phyloP scores from a whole-genome alignment of 768 basidiomycete genomes.

The Rhodosporidiobolus sp. region DNA sequence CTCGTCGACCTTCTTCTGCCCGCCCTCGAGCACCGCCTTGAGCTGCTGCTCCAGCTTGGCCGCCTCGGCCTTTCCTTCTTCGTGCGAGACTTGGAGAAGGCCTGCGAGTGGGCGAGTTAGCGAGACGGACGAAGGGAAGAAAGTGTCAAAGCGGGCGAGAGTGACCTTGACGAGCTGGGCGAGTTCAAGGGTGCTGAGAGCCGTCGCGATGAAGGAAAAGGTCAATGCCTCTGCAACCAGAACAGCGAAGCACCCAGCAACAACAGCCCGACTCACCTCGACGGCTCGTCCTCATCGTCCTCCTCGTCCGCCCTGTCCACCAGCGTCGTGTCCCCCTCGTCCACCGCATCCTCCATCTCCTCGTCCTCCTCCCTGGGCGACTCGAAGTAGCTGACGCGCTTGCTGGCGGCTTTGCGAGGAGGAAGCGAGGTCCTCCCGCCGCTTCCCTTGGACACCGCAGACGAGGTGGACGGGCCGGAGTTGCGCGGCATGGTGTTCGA shows the following conservation, averaged over 20 bases:
- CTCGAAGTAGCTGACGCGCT: slow-evolving; percentile 6
- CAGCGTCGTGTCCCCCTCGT: slow-evolving; percentile 3
- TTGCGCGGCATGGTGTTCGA: not conserved
- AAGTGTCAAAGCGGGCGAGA: not conserved
- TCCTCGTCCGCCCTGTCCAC: slow-evolving; percentile 2
- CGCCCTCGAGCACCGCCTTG: not conserved
- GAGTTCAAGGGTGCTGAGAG: not conserved
- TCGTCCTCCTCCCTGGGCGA: not conserved
- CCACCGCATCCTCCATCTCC: not conserved
- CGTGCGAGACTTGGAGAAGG: not conserved
- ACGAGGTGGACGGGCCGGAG: too few species aligned
- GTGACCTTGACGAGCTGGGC: slow-evolving; percentile 1
- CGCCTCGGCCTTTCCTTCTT: slow-evolving; percentile 13
- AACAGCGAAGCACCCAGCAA: too few species aligned
- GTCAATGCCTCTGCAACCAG: too few species aligned
- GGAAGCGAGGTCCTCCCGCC: not conserved
- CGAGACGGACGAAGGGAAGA: not conserved
- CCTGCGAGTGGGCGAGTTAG: not conserved
- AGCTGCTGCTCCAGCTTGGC: not conserved
- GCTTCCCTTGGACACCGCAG: not conserved
- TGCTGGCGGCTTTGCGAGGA: not conserved
- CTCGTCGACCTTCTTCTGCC: not conserved
- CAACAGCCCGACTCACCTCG: not conserved
- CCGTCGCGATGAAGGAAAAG: too few species aligned
- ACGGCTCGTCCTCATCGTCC: not conserved